These are phyloP conservation scores for Tuber microsphaerosporum DNA, from an alignment of 495 filamentous ascomycete genomes.

Conservation along the genomic window DNA sequence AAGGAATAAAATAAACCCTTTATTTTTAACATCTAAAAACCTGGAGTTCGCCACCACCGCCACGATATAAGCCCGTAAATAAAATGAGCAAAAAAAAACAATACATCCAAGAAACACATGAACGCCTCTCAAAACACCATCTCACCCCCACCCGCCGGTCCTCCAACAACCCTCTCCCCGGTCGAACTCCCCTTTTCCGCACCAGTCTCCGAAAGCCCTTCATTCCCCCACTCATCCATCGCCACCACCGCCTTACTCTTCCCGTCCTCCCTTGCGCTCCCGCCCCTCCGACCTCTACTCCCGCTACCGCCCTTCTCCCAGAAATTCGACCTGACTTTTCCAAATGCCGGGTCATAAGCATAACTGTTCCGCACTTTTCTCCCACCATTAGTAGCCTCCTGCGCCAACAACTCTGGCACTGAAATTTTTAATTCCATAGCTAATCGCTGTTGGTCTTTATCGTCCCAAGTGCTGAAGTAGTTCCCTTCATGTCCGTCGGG, in stretches of 20 bases:
- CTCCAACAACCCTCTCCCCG: background rate
- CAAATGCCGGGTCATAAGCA: background rate
- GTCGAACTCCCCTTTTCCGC: background rate
- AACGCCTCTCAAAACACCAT: background rate
- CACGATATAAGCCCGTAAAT: background rate
- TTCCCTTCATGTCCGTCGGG: slow-evolving; percentile 8
- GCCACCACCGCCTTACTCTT: background rate
- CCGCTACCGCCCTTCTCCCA: background rate
- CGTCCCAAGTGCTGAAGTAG: slow-evolving; percentile 23
- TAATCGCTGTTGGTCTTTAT: slow-evolving; percentile 8
- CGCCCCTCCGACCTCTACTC: background rate
- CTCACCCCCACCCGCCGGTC: slow-evolving; percentile 7
- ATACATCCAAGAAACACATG: background rate
- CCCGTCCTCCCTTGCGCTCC: background rate
- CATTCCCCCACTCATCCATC: background rate
- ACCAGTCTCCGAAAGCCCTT: background rate
- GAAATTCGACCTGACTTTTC: background rate
- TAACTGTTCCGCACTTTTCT: background rate
- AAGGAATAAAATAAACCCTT: background rate
- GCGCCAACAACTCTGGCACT: slow-evolving; percentile 21
- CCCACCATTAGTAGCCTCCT: background rate
- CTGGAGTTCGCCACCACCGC: slow-evolving; percentile 19
- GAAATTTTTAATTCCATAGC: slow-evolving; percentile 16
- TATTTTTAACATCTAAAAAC: slow-evolving; percentile 20
- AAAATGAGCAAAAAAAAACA: background rate